Percentiles rank a stretch among this genome's conserved stretches.
Evolutionary conservation across 2,329 filamentous ascomycete species (phyloP).

Genomic region (Ascochyta viciae-villosae): DNA sequence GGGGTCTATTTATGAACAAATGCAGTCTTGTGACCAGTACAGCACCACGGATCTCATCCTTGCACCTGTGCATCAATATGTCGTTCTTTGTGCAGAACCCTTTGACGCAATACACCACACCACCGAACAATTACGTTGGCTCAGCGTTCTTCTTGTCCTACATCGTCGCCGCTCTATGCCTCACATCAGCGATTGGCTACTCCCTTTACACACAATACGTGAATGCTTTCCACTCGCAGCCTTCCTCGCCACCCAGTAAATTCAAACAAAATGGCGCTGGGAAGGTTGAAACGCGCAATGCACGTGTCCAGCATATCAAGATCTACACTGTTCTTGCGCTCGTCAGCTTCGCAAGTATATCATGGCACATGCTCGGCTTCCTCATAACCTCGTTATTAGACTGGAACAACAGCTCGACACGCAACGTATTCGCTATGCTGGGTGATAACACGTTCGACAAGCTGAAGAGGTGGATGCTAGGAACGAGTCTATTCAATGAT

Average conservation of each 20-base stretch:
- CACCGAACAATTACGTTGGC: slow-evolving; percentile 41
- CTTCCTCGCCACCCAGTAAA: neutral
- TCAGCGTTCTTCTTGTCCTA: slow-evolving; percentile 41
- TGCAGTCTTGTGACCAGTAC: neutral
- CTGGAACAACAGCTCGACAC: slow-evolving; percentile 22
- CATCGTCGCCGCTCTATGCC: slow-evolving; percentile 36
- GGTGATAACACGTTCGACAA: slow-evolving; percentile 5
- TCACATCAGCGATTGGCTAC: slow-evolving; percentile 24
- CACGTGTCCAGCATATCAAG: slow-evolving; percentile 33
- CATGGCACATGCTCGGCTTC: slow-evolving; percentile 44
- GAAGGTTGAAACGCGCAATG: slow-evolving; percentile 20
- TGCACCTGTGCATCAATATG: neutral
- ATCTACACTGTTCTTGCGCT: slow-evolving; percentile 37
- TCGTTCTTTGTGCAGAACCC: neutral
- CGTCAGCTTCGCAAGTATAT: slow-evolving; percentile 37
- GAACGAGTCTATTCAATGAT: slow-evolving; percentile 34
- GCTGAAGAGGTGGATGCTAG: slow-evolving; percentile 39
- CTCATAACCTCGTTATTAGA: slow-evolving; percentile 32
- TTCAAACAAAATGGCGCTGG: slow-evolving; percentile 9
- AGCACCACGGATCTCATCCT: neutral
- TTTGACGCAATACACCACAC: slow-evolving; percentile 18
- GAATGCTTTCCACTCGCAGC: neutral
- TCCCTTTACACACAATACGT: slow-evolving; percentile 32
- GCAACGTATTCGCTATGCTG: neutral
- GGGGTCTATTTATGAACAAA: neutral